phyloP scores from a whole-genome alignment of 2,329 filamentous ascomycete genomes.

The Nemania abortiva region DNA sequence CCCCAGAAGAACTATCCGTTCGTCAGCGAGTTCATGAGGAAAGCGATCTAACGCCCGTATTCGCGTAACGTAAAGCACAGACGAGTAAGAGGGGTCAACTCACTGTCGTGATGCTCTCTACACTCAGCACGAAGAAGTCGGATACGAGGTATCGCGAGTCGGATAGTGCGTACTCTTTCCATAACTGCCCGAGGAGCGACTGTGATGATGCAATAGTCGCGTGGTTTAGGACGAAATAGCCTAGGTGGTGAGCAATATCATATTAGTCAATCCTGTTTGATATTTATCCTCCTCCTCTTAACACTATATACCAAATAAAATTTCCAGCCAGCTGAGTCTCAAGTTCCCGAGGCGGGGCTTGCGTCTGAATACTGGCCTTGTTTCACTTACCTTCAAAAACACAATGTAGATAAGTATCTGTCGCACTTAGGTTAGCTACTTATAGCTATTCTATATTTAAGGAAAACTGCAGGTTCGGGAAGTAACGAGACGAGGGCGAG shows the following conservation, averaged over 20 bases:
- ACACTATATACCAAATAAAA: not conserved
- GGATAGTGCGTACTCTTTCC: slow-evolving; percentile 91
- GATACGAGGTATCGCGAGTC: slow-evolving; percentile 88
- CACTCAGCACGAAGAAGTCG: slow-evolving; percentile 86
- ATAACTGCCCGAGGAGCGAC: slow-evolving; percentile 83
- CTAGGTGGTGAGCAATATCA: slow-evolving; percentile 51
- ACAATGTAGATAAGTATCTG: slow-evolving; percentile 77
- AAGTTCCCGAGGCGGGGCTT: not conserved
- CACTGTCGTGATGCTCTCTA: slow-evolving; percentile 85
- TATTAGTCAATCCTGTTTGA: not conserved
- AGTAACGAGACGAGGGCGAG: no score
- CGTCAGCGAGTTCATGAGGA: not conserved
- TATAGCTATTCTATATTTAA: not conserved
- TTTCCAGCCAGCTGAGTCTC: not conserved
- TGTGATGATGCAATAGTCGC: slow-evolving; percentile 73
- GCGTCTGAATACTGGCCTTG: not conserved
- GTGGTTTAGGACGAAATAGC: slow-evolving; percentile 82
- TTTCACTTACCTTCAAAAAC: slow-evolving; percentile 77
- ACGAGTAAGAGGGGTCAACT: slow-evolving; percentile 15
- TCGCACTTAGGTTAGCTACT: not conserved
- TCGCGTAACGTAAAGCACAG: no score
- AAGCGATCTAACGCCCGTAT: not conserved
- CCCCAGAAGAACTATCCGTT: slow-evolving; percentile 66
- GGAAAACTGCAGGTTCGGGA: not conserved
- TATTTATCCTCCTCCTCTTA: not conserved